Base-by-base conservation (phyloP, 805 yeast genomes). In the Hanseniaspora thailandica region DNA sequence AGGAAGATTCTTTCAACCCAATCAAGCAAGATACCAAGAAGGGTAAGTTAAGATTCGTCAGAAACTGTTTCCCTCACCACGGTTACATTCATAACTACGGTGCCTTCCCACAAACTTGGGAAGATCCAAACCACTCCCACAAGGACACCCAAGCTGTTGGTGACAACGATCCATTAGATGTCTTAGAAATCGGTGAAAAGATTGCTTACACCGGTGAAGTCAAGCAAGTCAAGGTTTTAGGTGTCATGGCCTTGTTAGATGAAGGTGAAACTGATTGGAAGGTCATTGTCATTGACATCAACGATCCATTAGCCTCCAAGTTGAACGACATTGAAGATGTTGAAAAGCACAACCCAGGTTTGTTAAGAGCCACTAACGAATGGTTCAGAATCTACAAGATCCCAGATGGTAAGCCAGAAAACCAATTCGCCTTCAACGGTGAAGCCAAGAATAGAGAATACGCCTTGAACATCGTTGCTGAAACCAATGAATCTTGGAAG, bases 301-400 rank as follows among this genome's bases (percentile, higher is more conserved):
- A 81, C 61, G 98, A 93, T 68, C 95, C 95, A 60, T 77, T 89
- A 62, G 95, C 97, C 57, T 66, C 84, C 56, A 83, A 88, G 72
- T 73, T 93, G 63, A 78, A 83, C 66, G 96, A 88, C 69, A 81
- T 93, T 61, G 90, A 85, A 70, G 97, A 93, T 64, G 95, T 93
- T 58, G 88, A 79, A 69, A 78, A 77, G 64, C 82, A 84, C 67
- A 81, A 89, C 70, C 98, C 98, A 56, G 96, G 96, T 53, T 75
- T 93, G 56, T 74, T 93, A 66, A 85, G 95, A 68, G 84, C 95
- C 59, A 93, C 97, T 55, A 82, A 88, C 70, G 95, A 86, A 72
- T 93, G 98, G 98, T 93, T 93, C 81, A 84, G 94, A 69, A 88
- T 89, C 71, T 93, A 93, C 81, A 93, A 93, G 72, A 78, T 88